Evolutionary conservation across 1,284 basidiomycete genomes (phyloP).

Genomic region (Trichosporon sp.): DNA sequence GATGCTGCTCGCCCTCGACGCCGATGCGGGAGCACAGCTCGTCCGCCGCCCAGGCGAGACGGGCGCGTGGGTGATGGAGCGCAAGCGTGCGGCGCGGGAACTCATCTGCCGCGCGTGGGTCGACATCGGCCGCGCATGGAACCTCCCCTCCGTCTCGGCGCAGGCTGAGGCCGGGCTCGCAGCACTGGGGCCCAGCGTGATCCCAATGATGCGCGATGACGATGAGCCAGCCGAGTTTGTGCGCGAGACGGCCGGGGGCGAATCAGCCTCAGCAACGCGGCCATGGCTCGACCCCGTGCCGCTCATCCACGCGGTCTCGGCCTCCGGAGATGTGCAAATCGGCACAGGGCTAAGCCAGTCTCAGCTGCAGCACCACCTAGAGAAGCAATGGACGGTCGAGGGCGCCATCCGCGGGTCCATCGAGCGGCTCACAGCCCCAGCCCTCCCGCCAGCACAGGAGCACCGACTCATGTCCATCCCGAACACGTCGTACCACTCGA

Average conservation of each 20-base stretch:
- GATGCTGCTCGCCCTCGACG: slow-evolving; percentile 73
- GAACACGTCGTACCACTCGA: slow-evolving; percentile 73
- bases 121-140: slow-evolving; percentile 67
- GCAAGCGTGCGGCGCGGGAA: slow-evolving; percentile 60
- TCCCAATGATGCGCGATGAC: not conserved
- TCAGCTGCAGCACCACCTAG: slow-evolving; percentile 56
- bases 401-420: slow-evolving; percentile 63
- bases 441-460: not conserved
- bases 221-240: slow-evolving; percentile 36
- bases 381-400: slow-evolving; percentile 64
- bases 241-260: slow-evolving; percentile 33
- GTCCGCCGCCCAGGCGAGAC: slow-evolving; percentile 41
- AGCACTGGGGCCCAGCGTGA: not conserved
- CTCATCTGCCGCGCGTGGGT: slow-evolving; percentile 63
- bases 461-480: slow-evolving; percentile 69
- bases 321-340: slow-evolving; percentile 56
- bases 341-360: slow-evolving; percentile 61
- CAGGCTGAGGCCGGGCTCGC: not conserved
- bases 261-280: slow-evolving; percentile 26
- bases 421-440: slow-evolving; percentile 11
- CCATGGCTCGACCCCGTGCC: slow-evolving; percentile 54
- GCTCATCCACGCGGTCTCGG: slow-evolving; percentile 56
- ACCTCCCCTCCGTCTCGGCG: slow-evolving; percentile 54
- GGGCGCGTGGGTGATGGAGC: slow-evolving; percentile 38
- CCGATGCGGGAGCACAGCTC: slow-evolving; percentile 51